These are phyloP conservation scores for Rhodotorula glutinis DNA, from an alignment of 1,284 basidiomycete species.

Conservation along the genomic window DNA sequence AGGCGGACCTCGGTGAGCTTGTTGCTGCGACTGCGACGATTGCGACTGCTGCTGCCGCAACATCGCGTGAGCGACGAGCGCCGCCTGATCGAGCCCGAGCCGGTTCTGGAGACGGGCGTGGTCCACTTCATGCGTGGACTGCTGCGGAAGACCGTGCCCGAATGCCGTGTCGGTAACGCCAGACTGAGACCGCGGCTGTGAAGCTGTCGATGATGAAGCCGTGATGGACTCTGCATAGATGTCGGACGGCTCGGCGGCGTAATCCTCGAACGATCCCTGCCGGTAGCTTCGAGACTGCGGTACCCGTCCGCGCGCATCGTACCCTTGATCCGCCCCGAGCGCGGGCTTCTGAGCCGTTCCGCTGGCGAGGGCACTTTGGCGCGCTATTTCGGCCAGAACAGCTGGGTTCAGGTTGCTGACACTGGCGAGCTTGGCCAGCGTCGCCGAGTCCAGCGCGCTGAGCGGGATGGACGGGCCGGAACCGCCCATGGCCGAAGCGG, in stretches of 20 bases:
- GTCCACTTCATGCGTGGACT: not conserved
- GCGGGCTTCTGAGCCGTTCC: not conserved
- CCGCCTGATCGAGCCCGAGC: not conserved
- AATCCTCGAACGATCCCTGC: too few species aligned
- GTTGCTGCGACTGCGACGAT: not conserved
- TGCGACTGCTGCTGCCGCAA: not conserved
- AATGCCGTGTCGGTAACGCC: not conserved
- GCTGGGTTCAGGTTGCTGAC: slow-evolving; percentile 29
- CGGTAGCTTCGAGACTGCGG: too few species aligned
- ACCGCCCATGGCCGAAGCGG: not conserved
- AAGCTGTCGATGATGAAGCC: not conserved
- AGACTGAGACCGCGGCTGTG: not conserved
- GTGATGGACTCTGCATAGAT: not conserved
- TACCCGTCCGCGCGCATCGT: too few species aligned
- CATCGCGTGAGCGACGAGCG: slow-evolving; percentile 2
- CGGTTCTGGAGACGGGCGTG: not conserved
- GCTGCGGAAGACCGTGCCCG: not conserved
- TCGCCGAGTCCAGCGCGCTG: slow-evolving; percentile 21
- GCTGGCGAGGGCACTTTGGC: slow-evolving; percentile 14
- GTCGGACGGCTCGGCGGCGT: not conserved
- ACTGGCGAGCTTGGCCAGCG: slow-evolving; percentile 26
- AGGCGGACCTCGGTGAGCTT: not conserved
- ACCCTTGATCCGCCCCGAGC: too few species aligned
- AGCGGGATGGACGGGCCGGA: slow-evolving; percentile 32
- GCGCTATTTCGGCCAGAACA: slow-evolving; percentile 36